Percentiles rank a stretch among this genome's conserved stretches.
These are phyloP conservation scores for Colletotrichum sp. DNA, from an alignment of 2,329 filamentous ascomycete genomes.

Conservation along the genomic window DNA sequence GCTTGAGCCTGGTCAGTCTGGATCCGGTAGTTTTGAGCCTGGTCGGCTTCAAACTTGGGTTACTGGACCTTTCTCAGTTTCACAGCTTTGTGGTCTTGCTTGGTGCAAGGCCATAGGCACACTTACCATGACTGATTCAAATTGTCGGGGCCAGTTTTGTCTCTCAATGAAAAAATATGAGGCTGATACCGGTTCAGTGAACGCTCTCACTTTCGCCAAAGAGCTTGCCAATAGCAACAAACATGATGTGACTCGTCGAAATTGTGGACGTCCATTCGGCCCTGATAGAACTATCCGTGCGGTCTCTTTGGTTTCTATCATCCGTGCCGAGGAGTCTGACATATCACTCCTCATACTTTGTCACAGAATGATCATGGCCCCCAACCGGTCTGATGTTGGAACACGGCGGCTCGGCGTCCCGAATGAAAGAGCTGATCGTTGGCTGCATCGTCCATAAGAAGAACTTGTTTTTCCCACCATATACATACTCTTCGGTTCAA, in stretches of 20 bases:
- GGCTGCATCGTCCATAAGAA: not conserved
- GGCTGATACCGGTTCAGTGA: not conserved
- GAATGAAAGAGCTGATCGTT: not conserved
- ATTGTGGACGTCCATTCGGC: rapidly evolving
- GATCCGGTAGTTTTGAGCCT: not conserved
- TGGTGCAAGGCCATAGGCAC: not conserved
- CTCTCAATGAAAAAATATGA: not conserved
- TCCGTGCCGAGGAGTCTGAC: not conserved
- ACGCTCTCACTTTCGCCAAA: not conserved
- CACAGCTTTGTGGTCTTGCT: not conserved
- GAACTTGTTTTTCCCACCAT: not conserved
- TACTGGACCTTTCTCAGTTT: not conserved
- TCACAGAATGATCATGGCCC: not conserved
- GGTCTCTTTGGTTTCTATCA: rapidly evolving
- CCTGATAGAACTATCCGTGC: not conserved
- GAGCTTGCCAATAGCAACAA: not conserved
- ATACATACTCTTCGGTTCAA: not conserved
- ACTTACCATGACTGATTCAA: not conserved
- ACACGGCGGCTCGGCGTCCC: not conserved
- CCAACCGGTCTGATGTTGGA: not conserved
- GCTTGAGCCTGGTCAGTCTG: not conserved
- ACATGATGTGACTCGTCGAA: not conserved
- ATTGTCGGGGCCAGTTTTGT: not conserved
- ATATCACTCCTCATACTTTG: not conserved
- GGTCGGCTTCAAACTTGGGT: not conserved